Conservation (phyloP, 768 basidiomycete genomes). For the Russula abietina region DNA sequence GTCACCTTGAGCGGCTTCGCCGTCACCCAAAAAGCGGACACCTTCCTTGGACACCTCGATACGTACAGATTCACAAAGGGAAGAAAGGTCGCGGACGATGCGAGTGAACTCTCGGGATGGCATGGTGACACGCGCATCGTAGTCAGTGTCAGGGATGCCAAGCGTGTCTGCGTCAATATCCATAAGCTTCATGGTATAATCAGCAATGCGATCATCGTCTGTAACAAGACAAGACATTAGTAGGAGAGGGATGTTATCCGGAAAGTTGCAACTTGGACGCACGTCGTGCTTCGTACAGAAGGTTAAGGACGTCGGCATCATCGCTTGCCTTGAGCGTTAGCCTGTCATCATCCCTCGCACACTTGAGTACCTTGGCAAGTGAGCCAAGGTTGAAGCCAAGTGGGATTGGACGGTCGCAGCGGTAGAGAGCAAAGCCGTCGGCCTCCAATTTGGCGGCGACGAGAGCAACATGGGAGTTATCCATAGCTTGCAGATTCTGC, state of each 20-base stretch:
- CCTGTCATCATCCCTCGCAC: constrained; percentile 92
- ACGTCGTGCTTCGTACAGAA: constrained; percentile 91
- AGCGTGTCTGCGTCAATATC: constrained; percentile 96
- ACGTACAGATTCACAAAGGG: constrained; percentile 88
- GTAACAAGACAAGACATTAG: constrained; percentile 8
- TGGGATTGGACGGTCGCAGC: constrained; percentile 93
- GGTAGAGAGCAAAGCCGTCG: constrained; percentile 76
- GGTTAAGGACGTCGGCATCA: constrained; percentile 80
- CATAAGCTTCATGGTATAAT: constrained; percentile 99
- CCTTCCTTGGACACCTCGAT: constrained; percentile 97
- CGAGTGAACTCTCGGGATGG: constrained; percentile 81
- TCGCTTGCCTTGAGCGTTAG: constrained; percentile 89
- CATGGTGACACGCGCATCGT: constrained; percentile 89
- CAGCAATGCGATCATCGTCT: constrained; percentile 91
- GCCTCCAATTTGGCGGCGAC: constrained; percentile 80
- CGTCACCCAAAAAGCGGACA: constrained; percentile 85
- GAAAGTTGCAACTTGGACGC: constrained; percentile 29
- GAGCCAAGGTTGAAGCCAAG: constrained; percentile 82
- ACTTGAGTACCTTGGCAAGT: constrained; percentile 92
- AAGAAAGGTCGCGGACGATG: constrained; percentile 87
- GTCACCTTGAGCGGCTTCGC: constrained; percentile 90
- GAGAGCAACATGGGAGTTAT: constrained; percentile 98
- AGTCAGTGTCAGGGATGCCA: constrained; percentile 94
- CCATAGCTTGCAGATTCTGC: constrained; percentile 93
- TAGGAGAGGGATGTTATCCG: background rate